Conservation (phyloP, 106 monocot species). For the Allium sativum region DNA sequence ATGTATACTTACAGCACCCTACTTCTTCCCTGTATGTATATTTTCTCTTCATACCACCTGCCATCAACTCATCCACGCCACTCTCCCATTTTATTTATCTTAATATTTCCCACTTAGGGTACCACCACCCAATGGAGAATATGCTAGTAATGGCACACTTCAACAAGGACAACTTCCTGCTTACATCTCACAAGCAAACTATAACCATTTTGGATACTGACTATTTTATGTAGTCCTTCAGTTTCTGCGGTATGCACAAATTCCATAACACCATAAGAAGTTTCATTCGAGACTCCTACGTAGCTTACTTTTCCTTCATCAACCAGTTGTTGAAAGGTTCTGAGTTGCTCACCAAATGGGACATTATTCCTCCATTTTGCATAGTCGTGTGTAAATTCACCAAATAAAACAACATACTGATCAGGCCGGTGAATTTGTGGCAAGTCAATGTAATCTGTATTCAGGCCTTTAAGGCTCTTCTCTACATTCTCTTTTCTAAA, state of each 20-base stretch:
- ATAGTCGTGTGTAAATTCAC: conserved; percentile 68
- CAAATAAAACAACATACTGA: conserved; percentile 90
- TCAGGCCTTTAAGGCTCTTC: conserved; percentile 82
- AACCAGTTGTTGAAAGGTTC: conserved; percentile 74
- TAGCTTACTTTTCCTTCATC: conserved; percentile 82
- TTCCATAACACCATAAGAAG: conserved; percentile 92
- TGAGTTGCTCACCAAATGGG: conserved; percentile 76
- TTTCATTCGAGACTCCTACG: conserved; percentile 96
- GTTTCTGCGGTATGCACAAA: conserved; percentile 78
- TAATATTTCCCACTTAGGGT: no score
- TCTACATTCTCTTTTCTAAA: conserved; percentile 89
- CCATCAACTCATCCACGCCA: no score
- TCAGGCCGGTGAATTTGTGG: conserved; percentile 99
- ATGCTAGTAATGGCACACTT: conserved; percentile 27
- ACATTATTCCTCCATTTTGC: conserved; percentile 80
- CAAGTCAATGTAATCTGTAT: conserved; percentile 91
- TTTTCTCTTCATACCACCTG: no score
- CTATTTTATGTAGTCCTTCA: conserved; percentile 78
- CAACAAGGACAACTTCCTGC: background rate
- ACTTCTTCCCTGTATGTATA: no score
- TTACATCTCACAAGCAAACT: conserved; percentile 57
- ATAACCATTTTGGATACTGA: conserved; percentile 89
- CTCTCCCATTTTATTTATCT: no score
- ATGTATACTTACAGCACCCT: no score
- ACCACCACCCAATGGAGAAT: no score